These are phyloP conservation scores for Suillus cothurnatus DNA, from an alignment of 768 basidiomycete genomes.

Conservation along the genomic window DNA sequence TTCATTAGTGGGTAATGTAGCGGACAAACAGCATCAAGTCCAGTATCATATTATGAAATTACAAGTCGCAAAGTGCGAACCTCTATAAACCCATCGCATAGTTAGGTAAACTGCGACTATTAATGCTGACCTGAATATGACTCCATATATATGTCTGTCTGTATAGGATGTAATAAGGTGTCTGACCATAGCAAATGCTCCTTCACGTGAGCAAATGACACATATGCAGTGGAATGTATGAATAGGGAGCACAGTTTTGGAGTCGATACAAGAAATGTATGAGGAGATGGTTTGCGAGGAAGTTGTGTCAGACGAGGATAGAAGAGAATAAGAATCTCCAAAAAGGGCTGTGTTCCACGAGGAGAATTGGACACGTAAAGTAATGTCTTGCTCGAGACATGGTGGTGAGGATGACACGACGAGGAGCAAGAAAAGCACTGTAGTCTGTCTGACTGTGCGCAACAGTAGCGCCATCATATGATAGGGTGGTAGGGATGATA, in stretches of 20 bases:
- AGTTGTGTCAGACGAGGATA: constrained; percentile 38
- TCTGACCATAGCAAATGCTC: constrained; percentile 27
- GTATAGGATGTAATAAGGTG: constrained; percentile 29
- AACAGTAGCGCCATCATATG: constrained; percentile 9
- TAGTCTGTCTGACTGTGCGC: constrained; percentile 19
- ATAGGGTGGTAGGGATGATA: constrained; percentile 8
- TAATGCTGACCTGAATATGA: constrained; percentile 37
- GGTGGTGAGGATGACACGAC: neutral
- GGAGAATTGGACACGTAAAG: too few species aligned
- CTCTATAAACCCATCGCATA: too few species aligned
- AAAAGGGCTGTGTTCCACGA: constrained; percentile 29
- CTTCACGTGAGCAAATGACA: too few species aligned
- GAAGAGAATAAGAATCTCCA: constrained; percentile 44
- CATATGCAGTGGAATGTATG: too few species aligned
- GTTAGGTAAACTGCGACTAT: constrained; percentile 17
- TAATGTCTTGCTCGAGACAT: constrained; percentile 11
- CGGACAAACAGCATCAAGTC: too few species aligned
- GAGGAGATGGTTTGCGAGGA: constrained; percentile 38
- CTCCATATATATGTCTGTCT: constrained; percentile 29
- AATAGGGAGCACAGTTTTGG: too few species aligned
- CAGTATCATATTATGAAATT: too few species aligned
- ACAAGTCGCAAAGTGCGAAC: too few species aligned
- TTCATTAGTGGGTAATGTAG: too few species aligned
- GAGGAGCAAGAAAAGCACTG: constrained; percentile 23
- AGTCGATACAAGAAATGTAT: too few species aligned